A percentile compares a stretch with the other conserved stretches of the same genome.
Conservation (phyloP, 2,329 filamentous ascomycete genomes). For the Mycocentrospora acerina region DNA sequence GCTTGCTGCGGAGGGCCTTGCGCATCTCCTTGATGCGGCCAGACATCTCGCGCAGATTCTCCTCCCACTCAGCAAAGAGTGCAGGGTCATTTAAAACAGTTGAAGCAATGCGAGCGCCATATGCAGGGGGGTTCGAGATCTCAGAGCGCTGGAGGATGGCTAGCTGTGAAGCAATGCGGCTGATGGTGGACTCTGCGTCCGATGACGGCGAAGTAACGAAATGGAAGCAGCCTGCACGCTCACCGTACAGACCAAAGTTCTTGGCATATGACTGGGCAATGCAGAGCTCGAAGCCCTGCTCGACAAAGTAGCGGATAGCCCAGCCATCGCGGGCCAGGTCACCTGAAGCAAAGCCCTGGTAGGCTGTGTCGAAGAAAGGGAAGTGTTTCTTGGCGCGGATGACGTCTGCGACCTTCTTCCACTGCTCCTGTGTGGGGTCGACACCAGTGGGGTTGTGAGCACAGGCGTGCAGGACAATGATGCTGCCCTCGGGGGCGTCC, state of each 20-base stretch:
- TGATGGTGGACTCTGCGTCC: constrained; percentile 62
- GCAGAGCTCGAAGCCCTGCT: constrained; percentile 75
- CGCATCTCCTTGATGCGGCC: constrained; percentile 95
- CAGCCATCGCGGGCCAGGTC: constrained; percentile 81
- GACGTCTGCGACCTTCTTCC: constrained; percentile 81
- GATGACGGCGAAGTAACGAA: constrained; percentile 74
- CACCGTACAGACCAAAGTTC: constrained; percentile 82
- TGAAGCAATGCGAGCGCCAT: constrained; percentile 86
- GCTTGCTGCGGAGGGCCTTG: constrained; percentile 70
- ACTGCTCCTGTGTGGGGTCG: constrained; percentile 90
- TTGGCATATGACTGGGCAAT: constrained; percentile 58
- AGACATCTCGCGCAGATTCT: constrained; percentile 88
- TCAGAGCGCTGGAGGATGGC: constrained; percentile 94
- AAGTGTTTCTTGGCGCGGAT: constrained; percentile 81
- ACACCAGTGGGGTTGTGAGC: constrained; percentile 98
- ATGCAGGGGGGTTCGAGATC: constrained; percentile 95
- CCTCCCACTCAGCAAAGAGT: constrained; percentile 90
- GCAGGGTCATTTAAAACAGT: constrained; percentile 78
- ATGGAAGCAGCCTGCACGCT: constrained; percentile 96
- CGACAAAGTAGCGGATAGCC: constrained; percentile 92
- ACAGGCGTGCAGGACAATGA: constrained; percentile 91
- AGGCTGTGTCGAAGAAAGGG: constrained; percentile 97
- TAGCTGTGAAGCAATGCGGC: constrained; percentile 79
- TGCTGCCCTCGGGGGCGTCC: constrained; percentile 71
- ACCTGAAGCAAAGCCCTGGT: constrained; percentile 96